These are phyloP conservation scores for Neopestalotiopsis sp. DNA, from an alignment of 2,329 filamentous ascomycete genomes.

Conservation along the genomic window DNA sequence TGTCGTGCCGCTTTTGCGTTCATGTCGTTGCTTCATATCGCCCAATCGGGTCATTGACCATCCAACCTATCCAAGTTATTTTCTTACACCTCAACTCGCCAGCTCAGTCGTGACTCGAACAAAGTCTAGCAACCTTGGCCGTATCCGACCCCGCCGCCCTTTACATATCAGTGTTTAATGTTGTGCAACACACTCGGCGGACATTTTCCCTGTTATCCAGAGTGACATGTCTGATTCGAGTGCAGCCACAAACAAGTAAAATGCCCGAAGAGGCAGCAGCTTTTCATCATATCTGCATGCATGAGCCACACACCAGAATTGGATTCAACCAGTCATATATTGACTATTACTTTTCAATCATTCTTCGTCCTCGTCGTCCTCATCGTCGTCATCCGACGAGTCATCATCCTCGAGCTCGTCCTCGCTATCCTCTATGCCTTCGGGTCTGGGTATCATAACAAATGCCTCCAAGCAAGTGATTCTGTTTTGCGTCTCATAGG, in stretches of 20 bases:
- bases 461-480: conserved; percentile 91
- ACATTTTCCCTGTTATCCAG: background rate
- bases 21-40: background rate
- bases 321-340: conserved; percentile 25
- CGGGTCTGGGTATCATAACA: conserved; percentile 76
- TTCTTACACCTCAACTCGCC: background rate
- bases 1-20: background rate
- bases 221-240: background rate
- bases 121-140: background rate
- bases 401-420: conserved; percentile 33
- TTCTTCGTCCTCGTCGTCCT: conserved; percentile 28
- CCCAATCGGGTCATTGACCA: background rate
- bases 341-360: conserved; percentile 30
- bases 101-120: background rate
- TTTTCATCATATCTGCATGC: background rate
- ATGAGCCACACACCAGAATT: background rate
- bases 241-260: background rate
- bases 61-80: background rate
- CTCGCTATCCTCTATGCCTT: conserved; percentile 65
- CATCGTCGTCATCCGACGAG: conserved; percentile 61
- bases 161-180: background rate
- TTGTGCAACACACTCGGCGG: background rate
- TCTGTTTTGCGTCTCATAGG: conserved; percentile 84
- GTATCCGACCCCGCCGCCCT: background rate
- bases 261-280: background rate